Percentiles rank a stretch among this genome's conserved stretches.
Evolutionary conservation across 2,329 filamentous ascomycete genomes (phyloP).

Genomic region (Paecilomyces variotii): DNA sequence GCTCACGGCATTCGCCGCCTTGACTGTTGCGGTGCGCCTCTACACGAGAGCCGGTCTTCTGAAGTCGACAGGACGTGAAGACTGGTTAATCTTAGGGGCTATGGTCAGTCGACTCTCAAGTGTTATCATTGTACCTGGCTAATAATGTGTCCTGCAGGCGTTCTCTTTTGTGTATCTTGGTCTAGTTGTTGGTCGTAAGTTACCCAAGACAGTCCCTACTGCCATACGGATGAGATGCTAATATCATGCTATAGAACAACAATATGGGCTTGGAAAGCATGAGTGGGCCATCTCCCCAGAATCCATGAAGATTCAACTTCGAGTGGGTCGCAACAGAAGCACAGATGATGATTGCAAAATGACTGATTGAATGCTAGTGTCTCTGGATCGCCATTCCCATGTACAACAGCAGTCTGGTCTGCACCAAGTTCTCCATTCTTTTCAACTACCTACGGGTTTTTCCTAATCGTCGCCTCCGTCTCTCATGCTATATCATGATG

Average conservation of each 20-base stretch:
- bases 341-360: neutral
- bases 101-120: conserved; percentile 10
- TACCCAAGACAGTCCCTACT: neutral
- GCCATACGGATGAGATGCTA: neutral
- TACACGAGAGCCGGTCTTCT: conserved; percentile 20
- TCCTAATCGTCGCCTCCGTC: conserved; percentile 20
- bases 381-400: conserved; percentile 25
- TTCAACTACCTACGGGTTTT: conserved; percentile 42
- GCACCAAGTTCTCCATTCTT: conserved; percentile 39
- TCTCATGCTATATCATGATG: conserved; percentile 28
- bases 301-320: conserved; percentile 15
- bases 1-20: conserved; percentile 16
- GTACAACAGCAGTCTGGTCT: conserved; percentile 25
- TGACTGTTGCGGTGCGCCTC: conserved; percentile 21
- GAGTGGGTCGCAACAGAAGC: conserved; percentile 10
- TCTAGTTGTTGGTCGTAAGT: conserved; percentile 20
- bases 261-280: conserved; percentile 20
- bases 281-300: conserved; percentile 9
- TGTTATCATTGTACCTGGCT: neutral
- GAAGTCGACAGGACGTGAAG: conserved; percentile 26
- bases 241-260: conserved; percentile 15
- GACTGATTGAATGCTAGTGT: neutral
- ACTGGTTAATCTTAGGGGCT: conserved; percentile 22
- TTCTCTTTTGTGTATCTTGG: conserved; percentile 20
- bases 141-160: conserved; percentile 3